Percentiles rank a stretch among this genome's conserved stretches.
phyloP scores from a whole-genome alignment of 495 filamentous ascomycete species.

The Penicillium robsamsonii region DNA sequence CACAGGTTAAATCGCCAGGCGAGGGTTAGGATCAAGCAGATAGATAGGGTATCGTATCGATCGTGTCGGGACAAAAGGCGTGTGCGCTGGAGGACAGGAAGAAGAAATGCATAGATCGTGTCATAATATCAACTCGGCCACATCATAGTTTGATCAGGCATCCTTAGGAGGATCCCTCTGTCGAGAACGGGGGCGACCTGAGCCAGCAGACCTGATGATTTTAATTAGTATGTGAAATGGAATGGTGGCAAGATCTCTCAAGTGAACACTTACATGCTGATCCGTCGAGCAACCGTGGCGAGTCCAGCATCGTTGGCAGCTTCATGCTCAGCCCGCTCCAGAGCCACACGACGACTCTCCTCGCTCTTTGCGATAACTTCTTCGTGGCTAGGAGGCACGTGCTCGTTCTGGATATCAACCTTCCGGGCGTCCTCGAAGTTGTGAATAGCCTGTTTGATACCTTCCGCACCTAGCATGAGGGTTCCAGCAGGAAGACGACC shows the following conservation, averaged over 20 bases:
- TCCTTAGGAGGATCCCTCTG: slow-evolving; percentile 32
- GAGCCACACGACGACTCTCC: slow-evolving; percentile 73
- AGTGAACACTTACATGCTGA: slow-evolving; percentile 86
- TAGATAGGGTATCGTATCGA: slow-evolving; percentile 34
- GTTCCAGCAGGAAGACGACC: slow-evolving; percentile 92
- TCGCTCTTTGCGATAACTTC: slow-evolving; percentile 79
- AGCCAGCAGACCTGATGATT: slow-evolving; percentile 37
- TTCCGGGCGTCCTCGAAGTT: slow-evolving; percentile 97
- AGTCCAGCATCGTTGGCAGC: slow-evolving; percentile 89
- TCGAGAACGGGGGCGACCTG: slow-evolving; percentile 35
- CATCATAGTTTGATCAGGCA: slow-evolving; percentile 19
- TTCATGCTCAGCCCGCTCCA: slow-evolving; percentile 79
- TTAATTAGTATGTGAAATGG: slow-evolving; percentile 16
- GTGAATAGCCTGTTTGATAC: slow-evolving; percentile 98
- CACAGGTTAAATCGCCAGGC: slow-evolving; percentile 17
- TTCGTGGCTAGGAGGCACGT: slow-evolving; percentile 85
- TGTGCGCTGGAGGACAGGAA: slow-evolving; percentile 30
- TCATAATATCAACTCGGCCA: slow-evolving; percentile 30
- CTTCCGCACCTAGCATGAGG: slow-evolving; percentile 95
- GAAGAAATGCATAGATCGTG: slow-evolving; percentile 30
- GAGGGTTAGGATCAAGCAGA: slow-evolving; percentile 24
- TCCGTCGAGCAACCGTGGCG: slow-evolving; percentile 77
- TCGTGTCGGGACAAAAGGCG: slow-evolving; percentile 28
- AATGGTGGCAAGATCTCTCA: background rate
- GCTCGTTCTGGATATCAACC: slow-evolving; percentile 96